phyloP scores from a whole-genome alignment of 768 basidiomycete species.

The Leccinum subgranulosum region DNA sequence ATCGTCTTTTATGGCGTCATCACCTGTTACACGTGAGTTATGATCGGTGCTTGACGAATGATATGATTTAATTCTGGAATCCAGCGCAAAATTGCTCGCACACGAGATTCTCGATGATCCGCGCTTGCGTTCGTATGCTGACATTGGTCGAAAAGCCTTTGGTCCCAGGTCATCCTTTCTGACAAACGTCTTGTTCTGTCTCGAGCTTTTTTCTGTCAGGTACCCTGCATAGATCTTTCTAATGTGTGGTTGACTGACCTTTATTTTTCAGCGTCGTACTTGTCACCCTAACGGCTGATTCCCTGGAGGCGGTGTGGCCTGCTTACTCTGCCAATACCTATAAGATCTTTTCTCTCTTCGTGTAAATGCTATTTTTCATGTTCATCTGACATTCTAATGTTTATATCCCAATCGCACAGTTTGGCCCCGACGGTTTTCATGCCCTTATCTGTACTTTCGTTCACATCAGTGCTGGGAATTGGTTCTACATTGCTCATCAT shows the following conservation, averaged over 20 bases:
- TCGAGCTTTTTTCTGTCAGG: slow-evolving; percentile 86
- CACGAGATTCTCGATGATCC: slow-evolving; percentile 68
- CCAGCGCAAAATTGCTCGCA: slow-evolving; percentile 85
- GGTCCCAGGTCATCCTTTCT: slow-evolving; percentile 65
- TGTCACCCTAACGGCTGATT: slow-evolving; percentile 88
- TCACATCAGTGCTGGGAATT: slow-evolving; percentile 85
- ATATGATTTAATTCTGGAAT: slow-evolving; percentile 4
- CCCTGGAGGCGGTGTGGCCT: slow-evolving; percentile 71
- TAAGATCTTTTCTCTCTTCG: slow-evolving; percentile 67
- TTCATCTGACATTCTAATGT: background rate
- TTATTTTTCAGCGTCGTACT: slow-evolving; percentile 64
- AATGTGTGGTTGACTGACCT: background rate
- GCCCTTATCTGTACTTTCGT: slow-evolving; percentile 81
- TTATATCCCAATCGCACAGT: slow-evolving; percentile 36
- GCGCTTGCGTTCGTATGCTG: slow-evolving; percentile 76
- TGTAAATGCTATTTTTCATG: slow-evolving; percentile 46
- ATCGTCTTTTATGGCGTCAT: slow-evolving; percentile 75
- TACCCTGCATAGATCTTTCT: slow-evolving; percentile 26
- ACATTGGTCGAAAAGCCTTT: slow-evolving; percentile 88
- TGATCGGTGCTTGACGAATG: background rate
- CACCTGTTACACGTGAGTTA: slow-evolving; percentile 84
- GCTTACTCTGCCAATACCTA: slow-evolving; percentile 63
- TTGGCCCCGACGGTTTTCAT: slow-evolving; percentile 83
- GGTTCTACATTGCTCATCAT: slow-evolving; percentile 74
- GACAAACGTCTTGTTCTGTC: slow-evolving; percentile 73